A percentile compares a stretch with the other conserved stretches of the same genome.
Evolutionary conservation across 169 alveolate genomes (phyloP).

Genomic region (Perkinsus marinus): DNA sequence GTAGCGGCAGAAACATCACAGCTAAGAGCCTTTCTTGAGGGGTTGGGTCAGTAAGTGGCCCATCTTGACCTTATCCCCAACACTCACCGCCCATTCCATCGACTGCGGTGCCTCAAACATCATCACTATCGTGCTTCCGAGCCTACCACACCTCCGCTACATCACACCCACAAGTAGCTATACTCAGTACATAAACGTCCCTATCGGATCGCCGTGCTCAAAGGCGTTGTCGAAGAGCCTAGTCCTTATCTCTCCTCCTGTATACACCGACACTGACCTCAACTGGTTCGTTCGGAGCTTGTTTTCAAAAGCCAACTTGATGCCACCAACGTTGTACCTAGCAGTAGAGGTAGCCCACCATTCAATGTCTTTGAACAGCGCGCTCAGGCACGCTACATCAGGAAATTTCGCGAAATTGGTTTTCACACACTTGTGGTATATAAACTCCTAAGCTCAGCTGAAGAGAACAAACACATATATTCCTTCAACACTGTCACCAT

Average conservation of each 20-base stretch:
- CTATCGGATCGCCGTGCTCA: conserved; percentile 7
- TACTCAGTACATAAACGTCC: conserved; percentile 24
- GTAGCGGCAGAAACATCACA: no score
- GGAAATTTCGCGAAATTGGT: no score
- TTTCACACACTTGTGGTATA: no score
- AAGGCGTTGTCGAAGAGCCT: conserved; percentile 5
- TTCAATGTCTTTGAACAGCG: no score
- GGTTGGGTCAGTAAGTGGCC: background rate
- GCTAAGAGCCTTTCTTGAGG: background rate
- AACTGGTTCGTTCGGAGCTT: conserved; percentile 34
- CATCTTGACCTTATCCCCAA: background rate
- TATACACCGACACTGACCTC: conserved; percentile 9
- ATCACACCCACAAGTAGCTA: conserved; percentile 26
- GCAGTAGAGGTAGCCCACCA: no score
- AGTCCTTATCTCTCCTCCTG: background rate
- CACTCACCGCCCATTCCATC: conserved; percentile 26
- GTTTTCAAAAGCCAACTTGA: conserved; percentile 38
- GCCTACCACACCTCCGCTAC: conserved; percentile 48
- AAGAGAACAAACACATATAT: no score
- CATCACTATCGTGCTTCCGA: conserved; percentile 61
- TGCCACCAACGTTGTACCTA: conserved; percentile 54
- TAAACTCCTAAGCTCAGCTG: no score
- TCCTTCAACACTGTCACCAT: background rate
- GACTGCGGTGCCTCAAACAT: conserved; percentile 50
- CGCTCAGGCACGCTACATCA: no score